phyloP scores from a whole-genome alignment of 257 asterid species.

The Eustoma russellianum region DNA sequence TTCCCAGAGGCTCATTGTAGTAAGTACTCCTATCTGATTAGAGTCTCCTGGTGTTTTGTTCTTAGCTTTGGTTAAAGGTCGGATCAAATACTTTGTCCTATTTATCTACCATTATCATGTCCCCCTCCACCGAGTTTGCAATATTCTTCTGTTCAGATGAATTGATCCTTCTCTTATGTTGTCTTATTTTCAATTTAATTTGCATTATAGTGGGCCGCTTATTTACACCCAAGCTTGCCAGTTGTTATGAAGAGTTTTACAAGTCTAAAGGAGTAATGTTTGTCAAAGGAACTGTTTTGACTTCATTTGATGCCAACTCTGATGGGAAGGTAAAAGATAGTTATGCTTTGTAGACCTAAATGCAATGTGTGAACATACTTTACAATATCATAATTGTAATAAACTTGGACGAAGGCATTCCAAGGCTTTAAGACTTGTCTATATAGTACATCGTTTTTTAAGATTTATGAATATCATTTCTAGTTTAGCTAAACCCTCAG shows the following conservation, averaged over 20 bases:
- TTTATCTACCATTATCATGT: no score
- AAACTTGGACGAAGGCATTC: not conserved
- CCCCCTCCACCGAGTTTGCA: no score
- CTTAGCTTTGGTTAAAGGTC: no score
- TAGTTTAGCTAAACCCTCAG: no score
- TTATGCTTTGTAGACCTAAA: not conserved
- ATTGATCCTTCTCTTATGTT: not conserved
- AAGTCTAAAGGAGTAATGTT: conserved; percentile 89
- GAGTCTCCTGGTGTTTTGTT: no score
- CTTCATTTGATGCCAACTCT: conserved; percentile 74
- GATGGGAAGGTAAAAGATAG: conserved; percentile 58
- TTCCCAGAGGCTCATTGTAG: conserved; percentile 87
- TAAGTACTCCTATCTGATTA: conserved; percentile 26
- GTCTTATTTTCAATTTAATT: not conserved
- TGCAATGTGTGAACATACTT: not conserved
- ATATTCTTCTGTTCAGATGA: no score
- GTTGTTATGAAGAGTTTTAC: conserved; percentile 83
- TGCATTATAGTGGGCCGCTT: conserved; percentile 76
- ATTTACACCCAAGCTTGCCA: conserved; percentile 76
- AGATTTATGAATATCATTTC: no score
- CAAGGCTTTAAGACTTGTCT: no score
- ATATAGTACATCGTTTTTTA: no score
- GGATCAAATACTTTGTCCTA: no score
- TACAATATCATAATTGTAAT: not conserved
- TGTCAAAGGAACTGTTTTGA: conserved; percentile 76